A percentile compares a stretch with the other conserved stretches of the same genome.
These are phyloP conservation scores for Camellia sinensis DNA, from an alignment of 148 eudicot genomes.

Conservation along the genomic window DNA sequence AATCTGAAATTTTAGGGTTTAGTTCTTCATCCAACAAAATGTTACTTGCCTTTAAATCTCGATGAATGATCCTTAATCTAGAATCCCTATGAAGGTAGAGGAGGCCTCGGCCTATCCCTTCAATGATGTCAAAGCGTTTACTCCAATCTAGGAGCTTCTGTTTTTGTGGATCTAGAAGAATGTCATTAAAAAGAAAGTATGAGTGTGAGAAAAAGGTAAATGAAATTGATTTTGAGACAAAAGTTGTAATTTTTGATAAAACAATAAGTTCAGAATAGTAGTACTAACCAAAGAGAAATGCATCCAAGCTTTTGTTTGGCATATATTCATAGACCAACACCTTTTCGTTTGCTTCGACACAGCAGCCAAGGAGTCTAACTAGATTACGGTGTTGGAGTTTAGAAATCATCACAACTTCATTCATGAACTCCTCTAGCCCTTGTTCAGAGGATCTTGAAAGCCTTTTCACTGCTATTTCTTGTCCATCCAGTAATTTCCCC, in stretches of 20 bases:
- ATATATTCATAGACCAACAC: conserved; percentile 26
- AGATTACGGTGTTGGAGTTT: conserved; percentile 63
- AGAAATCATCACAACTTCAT: conserved; percentile 45
- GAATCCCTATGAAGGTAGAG: conserved; percentile 64
- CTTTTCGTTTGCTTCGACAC: conserved; percentile 44
- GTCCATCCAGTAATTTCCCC: conserved; percentile 39
- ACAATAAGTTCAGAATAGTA: no score
- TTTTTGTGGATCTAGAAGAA: conserved; percentile 19
- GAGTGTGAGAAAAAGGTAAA: not conserved
- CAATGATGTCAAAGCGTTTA: conserved; percentile 42
- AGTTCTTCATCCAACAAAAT: conserved; percentile 44
- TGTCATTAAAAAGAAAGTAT: not conserved
- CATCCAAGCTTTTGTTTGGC: conserved; percentile 38
- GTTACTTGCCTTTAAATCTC: conserved; percentile 54
- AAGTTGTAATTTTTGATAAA: no score
- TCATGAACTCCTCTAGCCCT: conserved; percentile 51
- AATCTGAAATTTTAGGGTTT: conserved; percentile 52
- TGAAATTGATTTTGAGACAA: not conserved
- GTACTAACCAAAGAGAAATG: conserved; percentile 46
- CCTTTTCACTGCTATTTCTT: conserved; percentile 52
- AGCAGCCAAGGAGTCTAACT: conserved; percentile 49
- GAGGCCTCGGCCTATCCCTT: conserved; percentile 57
- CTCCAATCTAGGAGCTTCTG: conserved; percentile 38
- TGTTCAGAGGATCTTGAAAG: conserved; percentile 42
- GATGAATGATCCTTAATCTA: conserved; percentile 44